phyloP scores from a whole-genome alignment of 2,329 filamentous ascomycete species.

The Colletotrichum sansevieriae region DNA sequence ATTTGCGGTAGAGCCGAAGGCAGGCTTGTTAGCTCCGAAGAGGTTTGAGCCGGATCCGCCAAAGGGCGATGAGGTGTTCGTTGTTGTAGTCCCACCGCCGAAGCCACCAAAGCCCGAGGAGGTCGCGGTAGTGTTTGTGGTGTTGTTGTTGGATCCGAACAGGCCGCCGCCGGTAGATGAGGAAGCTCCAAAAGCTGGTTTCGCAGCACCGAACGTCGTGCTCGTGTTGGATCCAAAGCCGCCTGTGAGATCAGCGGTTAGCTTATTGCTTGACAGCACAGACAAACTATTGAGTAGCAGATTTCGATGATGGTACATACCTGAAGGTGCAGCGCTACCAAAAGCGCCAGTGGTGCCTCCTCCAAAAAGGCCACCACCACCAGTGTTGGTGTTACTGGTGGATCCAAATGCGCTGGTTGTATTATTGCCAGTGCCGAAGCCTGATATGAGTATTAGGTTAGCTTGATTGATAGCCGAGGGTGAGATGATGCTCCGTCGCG shows the following conservation, averaged over 20 bases:
- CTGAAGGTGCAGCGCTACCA: slow-evolving; percentile 36
- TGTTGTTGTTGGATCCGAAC: slow-evolving; percentile 58
- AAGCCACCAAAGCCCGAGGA: slow-evolving; percentile 58
- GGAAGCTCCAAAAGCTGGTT: slow-evolving; percentile 36
- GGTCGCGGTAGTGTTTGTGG: slow-evolving; percentile 52
- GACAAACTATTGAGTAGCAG: not conserved
- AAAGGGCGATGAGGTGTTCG: slow-evolving; percentile 54
- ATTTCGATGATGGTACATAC: slow-evolving; percentile 8
- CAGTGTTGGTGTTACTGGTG: slow-evolving; percentile 46
- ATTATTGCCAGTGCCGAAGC: slow-evolving; percentile 55
- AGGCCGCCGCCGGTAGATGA: slow-evolving; percentile 56
- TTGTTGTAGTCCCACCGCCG: slow-evolving; percentile 47
- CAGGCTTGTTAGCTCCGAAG: slow-evolving; percentile 65
- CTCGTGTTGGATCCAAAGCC: slow-evolving; percentile 53
- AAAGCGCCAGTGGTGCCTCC: slow-evolving; percentile 35
- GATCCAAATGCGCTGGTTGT: slow-evolving; percentile 61
- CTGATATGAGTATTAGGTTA: slow-evolving; percentile 44
- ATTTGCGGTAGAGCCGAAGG: slow-evolving; percentile 60
- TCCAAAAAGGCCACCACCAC: slow-evolving; percentile 51
- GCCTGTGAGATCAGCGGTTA: slow-evolving; percentile 8
- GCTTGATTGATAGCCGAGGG: slow-evolving; percentile 32
- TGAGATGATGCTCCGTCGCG: not conserved
- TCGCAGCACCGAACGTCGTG: slow-evolving; percentile 54
- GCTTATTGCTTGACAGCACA: not conserved
- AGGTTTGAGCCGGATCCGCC: slow-evolving; percentile 59